Conservation (phyloP, 2,329 filamentous ascomycete genomes). For the Harringtonia lauricola region DNA sequence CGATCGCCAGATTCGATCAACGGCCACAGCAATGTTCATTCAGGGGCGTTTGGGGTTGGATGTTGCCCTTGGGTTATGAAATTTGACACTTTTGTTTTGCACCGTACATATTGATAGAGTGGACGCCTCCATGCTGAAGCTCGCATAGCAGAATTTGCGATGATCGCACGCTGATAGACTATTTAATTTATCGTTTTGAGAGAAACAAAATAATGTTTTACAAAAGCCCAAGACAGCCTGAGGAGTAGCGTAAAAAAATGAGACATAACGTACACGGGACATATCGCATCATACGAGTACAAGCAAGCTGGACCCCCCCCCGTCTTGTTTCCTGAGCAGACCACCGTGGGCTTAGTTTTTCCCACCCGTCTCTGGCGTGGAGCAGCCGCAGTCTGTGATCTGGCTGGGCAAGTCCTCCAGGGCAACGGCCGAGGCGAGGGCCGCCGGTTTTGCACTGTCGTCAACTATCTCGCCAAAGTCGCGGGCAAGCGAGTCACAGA, state of each 20-base stretch:
- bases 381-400: conserved; percentile 44
- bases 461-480: conserved; percentile 41
- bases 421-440: conserved; percentile 13
- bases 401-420: conserved; percentile 34
- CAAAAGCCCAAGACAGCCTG: too few species aligned
- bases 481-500: conserved; percentile 48
- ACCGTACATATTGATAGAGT: not conserved
- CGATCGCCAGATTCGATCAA: too few species aligned
- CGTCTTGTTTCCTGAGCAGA: too few species aligned
- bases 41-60: too few species aligned
- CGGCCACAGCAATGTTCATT: too few species aligned
- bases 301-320: too few species aligned
- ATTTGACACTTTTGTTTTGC: not conserved
- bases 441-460: not conserved
- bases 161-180: not conserved
- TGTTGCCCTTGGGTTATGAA: too few species aligned
- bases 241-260: too few species aligned
- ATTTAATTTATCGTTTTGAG: not conserved
- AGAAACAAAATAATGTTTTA: too few species aligned
- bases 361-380: conserved; percentile 30
- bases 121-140: too few species aligned
- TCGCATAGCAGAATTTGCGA: not conserved
- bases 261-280: too few species aligned
- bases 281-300: too few species aligned
- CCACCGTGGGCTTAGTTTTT: not conserved